Evolutionary conservation across 768 basidiomycete genomes (phyloP).

Genomic region (Leccinum fibrillosum): DNA sequence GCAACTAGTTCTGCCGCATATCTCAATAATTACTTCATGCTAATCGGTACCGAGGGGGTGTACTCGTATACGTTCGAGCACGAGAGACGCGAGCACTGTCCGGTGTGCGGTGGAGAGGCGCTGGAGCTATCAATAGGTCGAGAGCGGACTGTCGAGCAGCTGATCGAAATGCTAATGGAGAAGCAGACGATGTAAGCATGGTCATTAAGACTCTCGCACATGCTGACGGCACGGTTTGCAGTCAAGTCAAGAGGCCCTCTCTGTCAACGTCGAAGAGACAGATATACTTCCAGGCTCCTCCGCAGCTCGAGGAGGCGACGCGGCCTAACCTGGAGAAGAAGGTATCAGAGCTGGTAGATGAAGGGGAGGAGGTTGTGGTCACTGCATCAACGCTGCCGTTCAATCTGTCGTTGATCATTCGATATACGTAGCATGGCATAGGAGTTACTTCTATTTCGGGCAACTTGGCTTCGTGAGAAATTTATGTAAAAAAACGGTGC

Average conservation of each 20-base stretch:
- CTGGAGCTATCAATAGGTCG: constrained; percentile 67
- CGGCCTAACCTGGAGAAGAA: constrained; percentile 89
- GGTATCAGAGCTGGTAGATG: constrained; percentile 73
- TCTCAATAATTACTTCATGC: constrained; percentile 97
- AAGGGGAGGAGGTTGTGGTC: constrained; percentile 79
- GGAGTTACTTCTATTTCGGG: not conserved
- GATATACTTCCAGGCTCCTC: constrained; percentile 92
- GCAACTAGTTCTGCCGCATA: constrained; percentile 93
- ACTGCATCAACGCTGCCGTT: constrained; percentile 91
- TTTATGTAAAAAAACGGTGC: no score
- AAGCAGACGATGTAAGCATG: constrained; percentile 81
- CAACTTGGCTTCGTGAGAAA: no score
- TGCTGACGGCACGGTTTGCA: constrained; percentile 32
- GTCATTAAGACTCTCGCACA: not conserved
- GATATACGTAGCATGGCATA: constrained; percentile 39
- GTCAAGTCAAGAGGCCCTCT: constrained; percentile 97
- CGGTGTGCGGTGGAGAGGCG: constrained; percentile 93
- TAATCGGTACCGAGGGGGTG: constrained; percentile 93
- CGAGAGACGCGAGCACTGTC: constrained; percentile 89
- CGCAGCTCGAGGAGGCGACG: constrained; percentile 84
- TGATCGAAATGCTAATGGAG: constrained; percentile 87
- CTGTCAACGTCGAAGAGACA: constrained; percentile 71
- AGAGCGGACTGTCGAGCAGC: constrained; percentile 76
- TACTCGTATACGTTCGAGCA: constrained; percentile 98
- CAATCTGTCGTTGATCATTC: constrained; percentile 66